These are phyloP conservation scores for Cicer yamashitae DNA, from an alignment of 306 rosid genomes.

Conservation along the genomic window DNA sequence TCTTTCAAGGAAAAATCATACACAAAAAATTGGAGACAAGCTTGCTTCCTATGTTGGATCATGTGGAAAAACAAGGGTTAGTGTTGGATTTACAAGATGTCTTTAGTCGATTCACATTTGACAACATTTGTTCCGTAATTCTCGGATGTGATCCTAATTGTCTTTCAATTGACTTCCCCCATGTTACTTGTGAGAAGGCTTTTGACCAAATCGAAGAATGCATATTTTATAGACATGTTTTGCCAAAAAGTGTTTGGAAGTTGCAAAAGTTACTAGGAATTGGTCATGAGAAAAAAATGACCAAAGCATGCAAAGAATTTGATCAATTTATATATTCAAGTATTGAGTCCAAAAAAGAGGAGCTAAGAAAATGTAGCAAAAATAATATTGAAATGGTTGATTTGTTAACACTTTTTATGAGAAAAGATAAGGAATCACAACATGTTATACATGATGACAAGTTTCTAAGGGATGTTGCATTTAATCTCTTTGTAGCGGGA, in stretches of 20 bases:
- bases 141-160: conserved; percentile 53
- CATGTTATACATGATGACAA: conserved; percentile 2
- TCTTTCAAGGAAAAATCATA: conserved; percentile 35
- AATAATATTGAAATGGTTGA: conserved; percentile 1
- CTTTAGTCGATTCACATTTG: conserved; percentile 49
- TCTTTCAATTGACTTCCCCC: conserved; percentile 46
- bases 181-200: conserved; percentile 48
- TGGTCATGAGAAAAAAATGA: conserved; percentile 49
- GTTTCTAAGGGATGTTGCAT: conserved; percentile 56
- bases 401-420: conserved; percentile 38
- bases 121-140: conserved; percentile 45
- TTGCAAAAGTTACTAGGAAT: conserved; percentile 49
- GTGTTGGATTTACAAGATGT: conserved; percentile 52
- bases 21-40: conserved; percentile 23
- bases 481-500: conserved; percentile 53
- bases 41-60: conserved; percentile 39
- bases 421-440: not conserved
- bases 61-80: not conserved
- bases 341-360: conserved; percentile 41
- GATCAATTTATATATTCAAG: conserved; percentile 48
- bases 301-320: conserved; percentile 39
- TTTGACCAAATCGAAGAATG: conserved; percentile 43
- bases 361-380: not conserved
- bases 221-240: conserved; percentile 37
- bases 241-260: conserved; percentile 54